phyloP scores from a whole-genome alignment of 345 rosid genomes.

The Aegle marmelos region DNA sequence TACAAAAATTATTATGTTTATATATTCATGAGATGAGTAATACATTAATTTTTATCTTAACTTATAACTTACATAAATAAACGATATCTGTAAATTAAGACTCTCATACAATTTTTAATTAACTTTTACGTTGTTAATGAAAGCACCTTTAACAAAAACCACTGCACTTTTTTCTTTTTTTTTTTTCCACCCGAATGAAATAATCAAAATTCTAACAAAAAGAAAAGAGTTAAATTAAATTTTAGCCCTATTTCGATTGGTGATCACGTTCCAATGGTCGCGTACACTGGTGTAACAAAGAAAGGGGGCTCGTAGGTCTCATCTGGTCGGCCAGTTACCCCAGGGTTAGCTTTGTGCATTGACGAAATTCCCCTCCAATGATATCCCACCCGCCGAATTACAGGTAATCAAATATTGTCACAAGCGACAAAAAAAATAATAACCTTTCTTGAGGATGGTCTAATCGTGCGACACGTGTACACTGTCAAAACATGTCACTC shows the following conservation, averaged over 20 bases:
- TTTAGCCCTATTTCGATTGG: neutral
- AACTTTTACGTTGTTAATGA: no score
- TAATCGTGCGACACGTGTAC: neutral
- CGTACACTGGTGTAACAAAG: neutral
- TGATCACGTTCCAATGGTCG: neutral
- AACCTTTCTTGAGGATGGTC: neutral
- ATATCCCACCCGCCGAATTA: neutral
- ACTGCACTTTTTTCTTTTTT: no score
- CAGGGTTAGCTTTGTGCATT: conserved; percentile 6
- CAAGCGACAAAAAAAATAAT: neutral
- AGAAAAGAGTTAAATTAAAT: no score
- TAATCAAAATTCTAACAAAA: no score
- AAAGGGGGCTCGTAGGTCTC: neutral
- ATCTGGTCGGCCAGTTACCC: conserved; percentile 22
- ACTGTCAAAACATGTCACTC: neutral
- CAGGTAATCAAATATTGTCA: neutral
- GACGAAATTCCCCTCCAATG: neutral
- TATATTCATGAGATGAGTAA: no score
- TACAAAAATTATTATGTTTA: no score
- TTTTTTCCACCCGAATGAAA: no score
- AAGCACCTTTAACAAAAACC: no score
- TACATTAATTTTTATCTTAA: no score
- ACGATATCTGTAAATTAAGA: no score
- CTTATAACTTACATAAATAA: no score
- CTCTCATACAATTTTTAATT: no score